These are phyloP conservation scores for Ilyonectria mors-panacis DNA, from an alignment of 2,329 filamentous ascomycete species.

Conservation along the genomic window DNA sequence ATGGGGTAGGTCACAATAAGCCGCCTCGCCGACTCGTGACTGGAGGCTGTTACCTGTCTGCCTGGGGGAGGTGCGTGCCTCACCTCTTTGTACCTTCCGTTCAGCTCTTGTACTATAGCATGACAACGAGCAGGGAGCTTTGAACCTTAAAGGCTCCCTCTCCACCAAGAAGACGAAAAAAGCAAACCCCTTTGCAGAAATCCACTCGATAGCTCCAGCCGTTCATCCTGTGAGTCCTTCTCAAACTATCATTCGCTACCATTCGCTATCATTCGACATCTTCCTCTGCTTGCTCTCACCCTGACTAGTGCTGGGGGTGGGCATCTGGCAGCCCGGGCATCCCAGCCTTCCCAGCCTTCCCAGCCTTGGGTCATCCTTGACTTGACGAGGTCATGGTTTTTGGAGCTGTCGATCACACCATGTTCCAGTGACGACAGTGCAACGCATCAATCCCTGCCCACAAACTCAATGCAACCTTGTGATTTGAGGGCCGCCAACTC, in stretches of 20 bases:
- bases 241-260: not conserved
- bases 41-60: not conserved
- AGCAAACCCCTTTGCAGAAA: not conserved
- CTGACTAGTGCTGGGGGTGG: not conserved
- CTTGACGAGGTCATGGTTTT: constrained; percentile 10
- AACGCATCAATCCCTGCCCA: constrained; percentile 2
- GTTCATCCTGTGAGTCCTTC: not conserved
- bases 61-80: too few species aligned
- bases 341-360: constrained; percentile 1
- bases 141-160: not conserved
- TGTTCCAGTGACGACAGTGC: constrained; percentile 13
- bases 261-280: not conserved
- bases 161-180: not conserved
- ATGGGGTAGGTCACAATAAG: not conserved
- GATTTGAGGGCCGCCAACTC: too few species aligned
- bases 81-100: too few species aligned
- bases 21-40: not conserved
- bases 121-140: not conserved
- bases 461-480: not conserved
- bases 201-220: not conserved
- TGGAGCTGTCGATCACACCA: constrained; percentile 19
- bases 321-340: not conserved
- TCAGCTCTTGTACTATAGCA: not conserved
- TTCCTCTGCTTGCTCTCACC: not conserved
- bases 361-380: constrained; percentile 9